Conservation (phyloP, 1,284 basidiomycete genomes). For the Boletus sp. region DNA sequence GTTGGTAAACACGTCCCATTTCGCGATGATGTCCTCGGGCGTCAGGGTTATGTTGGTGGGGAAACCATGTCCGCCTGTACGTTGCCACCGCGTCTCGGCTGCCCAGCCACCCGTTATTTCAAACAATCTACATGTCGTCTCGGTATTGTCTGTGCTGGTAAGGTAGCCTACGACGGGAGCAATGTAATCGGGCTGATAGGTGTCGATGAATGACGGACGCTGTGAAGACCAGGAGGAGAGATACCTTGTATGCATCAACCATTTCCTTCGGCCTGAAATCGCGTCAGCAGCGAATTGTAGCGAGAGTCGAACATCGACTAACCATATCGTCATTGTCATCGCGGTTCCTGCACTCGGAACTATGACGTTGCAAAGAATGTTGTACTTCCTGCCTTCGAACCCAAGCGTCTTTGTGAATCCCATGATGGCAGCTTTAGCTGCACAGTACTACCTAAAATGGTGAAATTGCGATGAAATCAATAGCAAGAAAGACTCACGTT, state of each 20-base stretch:
- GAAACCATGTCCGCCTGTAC: slow-evolving; percentile 86
- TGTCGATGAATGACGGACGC: not conserved
- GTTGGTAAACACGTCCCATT: slow-evolving; percentile 80
- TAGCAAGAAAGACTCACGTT: slow-evolving; percentile 47
- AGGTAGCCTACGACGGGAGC: slow-evolving; percentile 92
- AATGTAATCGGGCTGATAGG: slow-evolving; percentile 77
- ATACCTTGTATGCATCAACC: slow-evolving; percentile 88
- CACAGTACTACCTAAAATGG: slow-evolving; percentile 59
- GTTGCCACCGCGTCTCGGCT: slow-evolving; percentile 91
- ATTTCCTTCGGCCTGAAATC: slow-evolving; percentile 77
- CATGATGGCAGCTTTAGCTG: slow-evolving; percentile 92
- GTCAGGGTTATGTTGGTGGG: slow-evolving; percentile 69
- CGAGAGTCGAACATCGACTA: slow-evolving; percentile 23
- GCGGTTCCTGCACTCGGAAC: slow-evolving; percentile 89
- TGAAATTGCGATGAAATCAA: slow-evolving; percentile 5
- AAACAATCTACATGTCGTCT: slow-evolving; percentile 77
- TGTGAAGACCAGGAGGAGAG: slow-evolving; percentile 2
- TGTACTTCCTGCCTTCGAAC: slow-evolving; percentile 90
- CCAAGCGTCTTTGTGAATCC: slow-evolving; percentile 88
- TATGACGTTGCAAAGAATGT: slow-evolving; percentile 85
- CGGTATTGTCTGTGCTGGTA: slow-evolving; percentile 76
- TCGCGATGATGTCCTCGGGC: slow-evolving; percentile 73
- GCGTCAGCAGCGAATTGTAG: not conserved
- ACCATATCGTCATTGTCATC: slow-evolving; percentile 86
- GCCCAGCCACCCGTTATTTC: slow-evolving; percentile 94